Base-by-base conservation (phyloP, 768 basidiomycete species). In the Galerina marginata region DNA sequence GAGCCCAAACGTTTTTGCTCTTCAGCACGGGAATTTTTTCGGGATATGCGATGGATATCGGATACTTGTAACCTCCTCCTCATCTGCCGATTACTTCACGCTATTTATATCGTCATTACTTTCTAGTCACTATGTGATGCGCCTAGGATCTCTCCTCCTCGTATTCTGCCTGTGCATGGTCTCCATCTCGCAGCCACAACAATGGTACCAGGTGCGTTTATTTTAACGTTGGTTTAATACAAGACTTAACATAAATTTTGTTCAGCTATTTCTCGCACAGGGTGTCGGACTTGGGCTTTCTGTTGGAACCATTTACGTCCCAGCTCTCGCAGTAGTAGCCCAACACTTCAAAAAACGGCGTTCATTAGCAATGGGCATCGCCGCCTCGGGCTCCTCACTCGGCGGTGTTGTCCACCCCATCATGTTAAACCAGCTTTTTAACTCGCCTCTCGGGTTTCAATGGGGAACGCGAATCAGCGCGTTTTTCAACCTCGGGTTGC, bases 371-470 rank as follows among this genome's bases (percentile, higher is more conserved):
- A 82, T 83, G 71, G 79, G 83, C 9, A 62, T 71, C n/a, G 65
- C 64, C 44, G 62, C 65, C 14, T 55, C 71, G 15, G 73, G 69
- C 6, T 68, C 69, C 5, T 66, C 70, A 3, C 65, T 74, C 12
- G 74, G 74, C 10, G 71, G 69, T 1, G 58, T 83, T 20, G 64
- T 85, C 3, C 80, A 81, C 60, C 81, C 83, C 2, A 81, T 84
- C 59, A 78, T 85, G 76, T 69, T 87, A 46, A 86, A 87, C 67
- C 77, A 83, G 44, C 74, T 80, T 23, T 71, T 77, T 54, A 69
- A 73, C 48, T 70, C 70, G 7, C 62, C 47, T 2, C 72, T 77
- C 25, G 81, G 83, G 1, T 86, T 85, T 56, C 76, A 74, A 26
- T 76, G 72, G 44, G 79, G 79, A n/a, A 79, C 82, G n/a, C 77